These are phyloP conservation scores for Barnettozyma pratensis DNA, from an alignment of 805 yeast species.

Conservation along the genomic window DNA sequence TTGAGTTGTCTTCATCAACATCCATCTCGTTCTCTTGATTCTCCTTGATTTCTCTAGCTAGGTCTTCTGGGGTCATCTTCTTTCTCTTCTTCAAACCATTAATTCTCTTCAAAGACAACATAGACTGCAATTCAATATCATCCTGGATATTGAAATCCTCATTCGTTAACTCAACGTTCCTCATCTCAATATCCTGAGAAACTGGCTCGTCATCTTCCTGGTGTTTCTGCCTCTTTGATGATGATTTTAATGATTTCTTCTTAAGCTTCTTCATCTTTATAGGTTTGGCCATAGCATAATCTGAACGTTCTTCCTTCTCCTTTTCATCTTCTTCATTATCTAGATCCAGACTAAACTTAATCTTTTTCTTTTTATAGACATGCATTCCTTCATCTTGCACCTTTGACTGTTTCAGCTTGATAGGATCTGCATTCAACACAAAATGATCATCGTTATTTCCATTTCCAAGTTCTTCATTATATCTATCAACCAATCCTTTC, in stretches of 20 bases:
- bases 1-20: constrained; percentile 5
- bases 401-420: not conserved
- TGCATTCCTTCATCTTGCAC: not conserved
- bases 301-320: constrained; percentile 8
- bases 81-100: constrained; percentile 15
- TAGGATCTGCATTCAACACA: constrained; percentile 8
- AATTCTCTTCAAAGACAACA: constrained; percentile 23
- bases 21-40: constrained; percentile 14
- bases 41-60: constrained; percentile 20
- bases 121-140: constrained; percentile 19
- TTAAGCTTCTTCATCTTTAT: constrained; percentile 28
- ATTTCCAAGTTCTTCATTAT: constrained; percentile 12
- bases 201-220: constrained; percentile 17
- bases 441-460: constrained; percentile 11
- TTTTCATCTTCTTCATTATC: constrained; percentile 14
- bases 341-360: constrained; percentile 9
- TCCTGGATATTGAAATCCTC: constrained; percentile 19
- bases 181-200: constrained; percentile 14
- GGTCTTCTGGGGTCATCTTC: constrained; percentile 14
- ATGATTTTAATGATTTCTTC: constrained; percentile 13
- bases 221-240: constrained; percentile 7
- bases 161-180: constrained; percentile 24
- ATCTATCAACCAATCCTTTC: constrained; percentile 11
- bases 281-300: constrained; percentile 24
- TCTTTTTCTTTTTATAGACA: constrained; percentile 1